Conservation (phyloP, 495 filamentous ascomycete species). For the Penicillium manginii region DNA sequence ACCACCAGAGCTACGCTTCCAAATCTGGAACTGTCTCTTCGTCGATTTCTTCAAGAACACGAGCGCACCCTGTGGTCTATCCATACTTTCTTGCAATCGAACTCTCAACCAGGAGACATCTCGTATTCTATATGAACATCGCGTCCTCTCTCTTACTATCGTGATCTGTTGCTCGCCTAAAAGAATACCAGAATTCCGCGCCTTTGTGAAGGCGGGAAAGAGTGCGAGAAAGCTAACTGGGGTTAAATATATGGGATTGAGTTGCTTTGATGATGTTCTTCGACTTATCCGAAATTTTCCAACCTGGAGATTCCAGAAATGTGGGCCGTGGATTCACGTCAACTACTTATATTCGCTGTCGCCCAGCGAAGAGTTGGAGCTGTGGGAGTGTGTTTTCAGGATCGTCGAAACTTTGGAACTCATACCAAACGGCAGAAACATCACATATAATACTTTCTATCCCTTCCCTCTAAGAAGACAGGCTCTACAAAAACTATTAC, state of each 20-base stretch:
- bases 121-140: constrained; percentile 6
- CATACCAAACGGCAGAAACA: constrained; percentile 7
- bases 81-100: constrained; percentile 7
- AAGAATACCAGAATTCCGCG: background rate
- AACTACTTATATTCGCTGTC: background rate
- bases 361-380: background rate
- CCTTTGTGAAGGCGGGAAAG: too few species aligned
- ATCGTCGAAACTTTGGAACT: constrained; percentile 9
- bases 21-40: constrained; percentile 6
- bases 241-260: background rate
- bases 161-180: background rate
- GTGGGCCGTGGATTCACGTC: constrained; percentile 3
- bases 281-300: constrained; percentile 7
- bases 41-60: constrained; percentile 4
- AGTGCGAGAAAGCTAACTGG: background rate
- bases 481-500: background rate
- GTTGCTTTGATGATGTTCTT: constrained; percentile 7
- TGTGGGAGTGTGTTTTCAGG: constrained; percentile 1
- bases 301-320: constrained; percentile 3
- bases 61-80: background rate
- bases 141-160: background rate
- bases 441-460: background rate
- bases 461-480: background rate
- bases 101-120: constrained; percentile 8
- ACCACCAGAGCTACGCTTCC: constrained; percentile 6